These are phyloP conservation scores for Neurospora tetrasperma DNA, from an alignment of 495 filamentous ascomycete species.

Conservation along the genomic window DNA sequence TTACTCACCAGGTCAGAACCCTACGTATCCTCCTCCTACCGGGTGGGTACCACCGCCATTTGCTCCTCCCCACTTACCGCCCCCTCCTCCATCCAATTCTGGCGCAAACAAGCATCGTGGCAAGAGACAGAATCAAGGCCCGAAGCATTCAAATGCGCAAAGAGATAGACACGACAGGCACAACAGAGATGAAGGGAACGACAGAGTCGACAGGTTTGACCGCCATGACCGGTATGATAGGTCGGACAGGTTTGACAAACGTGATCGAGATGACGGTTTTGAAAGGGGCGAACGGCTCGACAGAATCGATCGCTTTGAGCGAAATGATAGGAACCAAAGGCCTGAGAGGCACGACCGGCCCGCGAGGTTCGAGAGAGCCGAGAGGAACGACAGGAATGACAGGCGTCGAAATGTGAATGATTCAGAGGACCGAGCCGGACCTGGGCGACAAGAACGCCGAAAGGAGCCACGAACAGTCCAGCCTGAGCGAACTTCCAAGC, in stretches of 20 bases:
- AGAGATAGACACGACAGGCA: constrained; percentile 7
- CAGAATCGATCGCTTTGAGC: background rate
- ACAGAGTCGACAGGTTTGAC: background rate
- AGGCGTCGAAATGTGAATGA: background rate
- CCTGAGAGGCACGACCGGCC: background rate
- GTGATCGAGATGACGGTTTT: background rate
- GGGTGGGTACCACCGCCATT: constrained; percentile 14
- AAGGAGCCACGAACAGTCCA: background rate
- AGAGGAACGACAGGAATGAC: background rate
- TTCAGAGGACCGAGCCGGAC: background rate
- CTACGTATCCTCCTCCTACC: constrained; percentile 12
- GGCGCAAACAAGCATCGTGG: constrained; percentile 8
- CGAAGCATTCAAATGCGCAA: constrained; percentile 4
- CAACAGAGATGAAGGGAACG: background rate
- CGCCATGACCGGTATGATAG: background rate
- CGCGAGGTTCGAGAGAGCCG: background rate
- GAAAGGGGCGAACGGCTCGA: background rate
- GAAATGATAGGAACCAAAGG: background rate
- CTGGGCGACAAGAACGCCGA: background rate
- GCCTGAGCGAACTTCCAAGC: background rate
- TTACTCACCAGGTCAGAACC: constrained; percentile 12
- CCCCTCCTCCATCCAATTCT: constrained; percentile 6
- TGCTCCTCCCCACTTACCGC: constrained; percentile 12
- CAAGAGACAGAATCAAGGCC: constrained; percentile 14
- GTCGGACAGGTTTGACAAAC: background rate